Base-by-base conservation (phyloP, 2,329 filamentous ascomycete genomes). In the Elsinoe fawcettii region DNA sequence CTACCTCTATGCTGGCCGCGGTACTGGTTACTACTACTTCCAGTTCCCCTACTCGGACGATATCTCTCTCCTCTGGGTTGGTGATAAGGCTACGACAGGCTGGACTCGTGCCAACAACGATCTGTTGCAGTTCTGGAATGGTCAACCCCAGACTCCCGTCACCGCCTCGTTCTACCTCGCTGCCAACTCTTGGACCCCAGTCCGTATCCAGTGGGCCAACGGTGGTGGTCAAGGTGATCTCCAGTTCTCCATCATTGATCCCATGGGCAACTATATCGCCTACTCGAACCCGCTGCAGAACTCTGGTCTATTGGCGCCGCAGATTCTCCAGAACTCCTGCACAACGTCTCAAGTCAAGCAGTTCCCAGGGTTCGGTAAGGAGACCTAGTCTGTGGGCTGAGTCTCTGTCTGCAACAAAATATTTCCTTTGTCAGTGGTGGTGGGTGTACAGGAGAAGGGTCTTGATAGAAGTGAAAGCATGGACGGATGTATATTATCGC, bases 1-100 rank as follows among this genome's bases (percentile, higher is more conserved):
- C 32, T 61, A 61, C 32, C 4, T 61, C 1, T 61, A 53, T 25
- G 60, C 60, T 7, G 54, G 54, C 16, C 58, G 51, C 16, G 58
- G 55, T 27, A 43, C 59, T 41, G 60, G 60, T 30, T 57, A 55
- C 32, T 61, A 61, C 55, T 51, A 34, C 34, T 61, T 61, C 58
- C 59, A 61, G 41, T 55, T 60, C 16, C 58, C 58, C 3, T 61
- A 61, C 51, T 47, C 58, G 11, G 60, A 61, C 41, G 60, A 61
- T 49, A 47, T 60, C 14, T 36, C 47, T 11, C 18, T 60, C 23
- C 22, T 61, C 16, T 61, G 60, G 60, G 37, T 60, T 34, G 60
- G 60, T 23, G 27, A 56, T 16, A 60, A 60, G 30, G 60, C 60
- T 7, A 36, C 58, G n/a, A 37, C 37, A 3, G 60, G 60, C n/a